Base-by-base conservation (phyloP, 2,329 filamentous ascomycete genomes). In the Ascochyta viciae-villosae region DNA sequence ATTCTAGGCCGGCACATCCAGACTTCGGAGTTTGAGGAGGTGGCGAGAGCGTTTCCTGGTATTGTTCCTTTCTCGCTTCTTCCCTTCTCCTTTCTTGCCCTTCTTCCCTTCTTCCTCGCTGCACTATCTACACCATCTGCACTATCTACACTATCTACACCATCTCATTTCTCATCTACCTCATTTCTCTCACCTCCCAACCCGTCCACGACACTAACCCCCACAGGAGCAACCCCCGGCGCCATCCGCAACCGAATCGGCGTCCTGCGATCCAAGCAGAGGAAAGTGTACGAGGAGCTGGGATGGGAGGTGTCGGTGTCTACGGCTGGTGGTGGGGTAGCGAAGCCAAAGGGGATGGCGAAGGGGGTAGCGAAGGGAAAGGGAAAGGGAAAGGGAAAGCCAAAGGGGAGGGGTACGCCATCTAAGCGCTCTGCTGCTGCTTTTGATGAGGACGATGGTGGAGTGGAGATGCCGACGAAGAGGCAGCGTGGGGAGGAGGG, bases 201-300 rank as follows among this genome's bases (percentile, higher is more conserved):
- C n/a, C n/a, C n/a, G n/a, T n/a, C n/a, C n/a, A n/a, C n/a, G n/a
- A n/a, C n/a, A 15, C 7, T 6, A 33, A 33, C 8, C 29, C 29
- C 29, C 6, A 27, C 44, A 63, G 54, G 49, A 5, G 49, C 57
- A 12, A 59, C 38, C 15, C 12, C 7, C 39, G 61, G 62, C 47
- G 33, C 37, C 16, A 62, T 69, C 45, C 56, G 56, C 49, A 65
- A 65, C 60, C 62, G 60, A 49, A 45, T 65, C 33, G 48, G 46
- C 8, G 15, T 22, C 6, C 51, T 64, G 0, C 59, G 63, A 34
- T 39, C 50, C 15, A 50, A 61, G 19, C 62, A 65, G 40, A 50
- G 51, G 29, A 44, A 62, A 0, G 8, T 65, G 3, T 64, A 61
- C 49, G 57, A 66, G 9, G 45, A 62, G 3, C 19, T 57, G 0